Evolutionary conservation across 768 basidiomycete species (phyloP).

Genomic region (Boletales sp.): DNA sequence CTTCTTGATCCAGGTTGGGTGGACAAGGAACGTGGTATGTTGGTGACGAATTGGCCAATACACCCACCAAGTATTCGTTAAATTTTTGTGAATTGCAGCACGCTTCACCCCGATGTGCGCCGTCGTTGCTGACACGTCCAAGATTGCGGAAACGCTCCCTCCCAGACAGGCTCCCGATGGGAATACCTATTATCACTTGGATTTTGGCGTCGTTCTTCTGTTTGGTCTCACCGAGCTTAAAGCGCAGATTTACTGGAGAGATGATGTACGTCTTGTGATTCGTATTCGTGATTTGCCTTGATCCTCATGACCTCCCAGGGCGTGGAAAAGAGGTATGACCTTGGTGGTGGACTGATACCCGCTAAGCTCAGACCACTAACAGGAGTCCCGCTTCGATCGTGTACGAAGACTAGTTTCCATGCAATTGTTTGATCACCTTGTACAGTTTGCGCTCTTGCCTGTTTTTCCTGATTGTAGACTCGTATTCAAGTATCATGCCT

Average conservation of each 20-base stretch:
- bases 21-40: slow-evolving; percentile 6
- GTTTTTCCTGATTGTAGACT: too few relatives aligned
- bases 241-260: slow-evolving; percentile 42
- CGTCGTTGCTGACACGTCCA: slow-evolving; percentile 10
- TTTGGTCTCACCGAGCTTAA: slow-evolving; percentile 45
- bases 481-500: too few relatives aligned
- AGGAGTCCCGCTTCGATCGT: slow-evolving; percentile 2
- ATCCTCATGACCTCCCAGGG: not conserved
- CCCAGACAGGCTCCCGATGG: not conserved
- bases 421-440: too few relatives aligned
- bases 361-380: not conserved
- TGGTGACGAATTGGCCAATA: not conserved
- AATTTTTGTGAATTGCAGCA: not conserved
- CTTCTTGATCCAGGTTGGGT: slow-evolving; percentile 3
- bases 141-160: not conserved
- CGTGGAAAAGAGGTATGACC: not conserved
- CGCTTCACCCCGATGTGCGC: slow-evolving; percentile 11
- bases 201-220: slow-evolving; percentile 35
- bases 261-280: slow-evolving; percentile 14
- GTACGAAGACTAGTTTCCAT: not conserved
- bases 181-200: slow-evolving; percentile 11
- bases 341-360: not conserved
- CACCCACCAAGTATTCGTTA: not conserved
- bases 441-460: too few relatives aligned
- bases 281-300: not conserved